phyloP scores from a whole-genome alignment of 2,329 filamentous ascomycete genomes.

The Moelleriella libera region DNA sequence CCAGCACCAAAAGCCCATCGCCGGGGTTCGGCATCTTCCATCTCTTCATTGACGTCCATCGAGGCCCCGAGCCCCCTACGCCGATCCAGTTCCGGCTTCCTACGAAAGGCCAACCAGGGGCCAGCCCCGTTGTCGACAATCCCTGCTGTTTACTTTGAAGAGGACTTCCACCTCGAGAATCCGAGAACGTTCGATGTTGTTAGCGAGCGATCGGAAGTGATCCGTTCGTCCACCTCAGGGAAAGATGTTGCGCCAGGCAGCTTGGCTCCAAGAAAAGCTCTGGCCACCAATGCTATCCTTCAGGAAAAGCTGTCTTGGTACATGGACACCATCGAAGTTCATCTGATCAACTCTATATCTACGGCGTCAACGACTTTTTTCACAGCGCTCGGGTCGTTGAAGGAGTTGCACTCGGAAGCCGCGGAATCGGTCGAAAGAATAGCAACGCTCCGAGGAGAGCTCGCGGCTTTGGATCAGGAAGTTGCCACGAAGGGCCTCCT shows the following conservation, averaged over 20 bases:
- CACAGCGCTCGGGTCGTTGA: constrained; percentile 77
- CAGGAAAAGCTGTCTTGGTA: constrained; percentile 99
- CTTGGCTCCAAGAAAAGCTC: constrained; percentile 57
- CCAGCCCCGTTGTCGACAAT: constrained; percentile 85
- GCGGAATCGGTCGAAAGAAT: constrained; percentile 84
- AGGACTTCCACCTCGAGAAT: constrained; percentile 90
- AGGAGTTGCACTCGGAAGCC: constrained; percentile 83
- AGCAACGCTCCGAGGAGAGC: constrained; percentile 62
- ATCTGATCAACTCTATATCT: constrained; percentile 91
- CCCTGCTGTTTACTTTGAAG: constrained; percentile 84
- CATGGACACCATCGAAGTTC: constrained; percentile 97
- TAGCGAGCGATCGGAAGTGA: constrained; percentile 90
- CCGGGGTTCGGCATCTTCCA: constrained; percentile 26
- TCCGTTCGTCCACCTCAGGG: constrained; percentile 48
- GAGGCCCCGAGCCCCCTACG: constrained; percentile 28
- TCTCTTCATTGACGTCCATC: constrained; percentile 34
- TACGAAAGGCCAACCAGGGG: constrained; percentile 50
- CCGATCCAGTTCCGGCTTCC: constrained; percentile 31
- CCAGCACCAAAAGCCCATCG: constrained; percentile 21
- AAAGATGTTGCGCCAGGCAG: constrained; percentile 44
- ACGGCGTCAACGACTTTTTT: constrained; percentile 95
- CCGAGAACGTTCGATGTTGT: constrained; percentile 93
- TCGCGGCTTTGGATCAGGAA: constrained; percentile 70
- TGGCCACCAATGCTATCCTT: constrained; percentile 91
- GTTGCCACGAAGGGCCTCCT: constrained; percentile 76